phyloP scores from a whole-genome alignment of 345 rosid genomes.

The Bruguiera parviflora region DNA sequence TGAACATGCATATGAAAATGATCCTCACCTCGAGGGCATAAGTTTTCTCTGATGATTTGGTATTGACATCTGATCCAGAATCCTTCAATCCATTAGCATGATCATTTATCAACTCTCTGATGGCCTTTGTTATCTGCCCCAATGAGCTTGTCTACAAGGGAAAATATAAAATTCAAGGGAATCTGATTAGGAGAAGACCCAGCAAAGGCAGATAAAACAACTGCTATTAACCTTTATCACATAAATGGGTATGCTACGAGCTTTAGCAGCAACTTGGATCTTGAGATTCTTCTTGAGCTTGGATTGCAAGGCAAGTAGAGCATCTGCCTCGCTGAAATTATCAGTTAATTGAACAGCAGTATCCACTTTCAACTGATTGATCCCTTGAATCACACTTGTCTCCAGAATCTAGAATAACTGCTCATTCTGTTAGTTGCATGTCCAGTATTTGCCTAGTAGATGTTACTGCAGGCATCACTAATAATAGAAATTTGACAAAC shows the following conservation, averaged over 20 bases:
- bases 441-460: constrained; percentile 13
- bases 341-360: constrained; percentile 49
- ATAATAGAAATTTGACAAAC: background rate
- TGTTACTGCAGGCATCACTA: constrained; percentile 6
- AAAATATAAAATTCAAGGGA: constrained; percentile 11
- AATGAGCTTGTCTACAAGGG: constrained; percentile 69
- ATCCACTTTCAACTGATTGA: constrained; percentile 62
- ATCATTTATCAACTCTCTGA: constrained; percentile 51
- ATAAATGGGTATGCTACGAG: constrained; percentile 64
- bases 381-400: constrained; percentile 59
- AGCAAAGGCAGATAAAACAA: background rate
- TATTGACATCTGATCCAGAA: constrained; percentile 43
- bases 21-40: constrained; percentile 74
- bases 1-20: background rate
- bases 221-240: constrained; percentile 55
- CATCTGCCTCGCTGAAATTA: constrained; percentile 78
- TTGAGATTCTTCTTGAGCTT: constrained; percentile 78
- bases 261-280: constrained; percentile 68
- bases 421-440: constrained; percentile 33
- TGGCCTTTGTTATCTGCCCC: constrained; percentile 66
- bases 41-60: constrained; percentile 52
- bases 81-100: constrained; percentile 44
- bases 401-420: constrained; percentile 62
- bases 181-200: background rate
- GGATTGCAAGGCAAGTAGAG: constrained; percentile 72